Percentiles rank a stretch among this genome's conserved stretches.
Conservation (phyloP, 2,329 filamentous ascomycete genomes). For the Septoria linicola region DNA sequence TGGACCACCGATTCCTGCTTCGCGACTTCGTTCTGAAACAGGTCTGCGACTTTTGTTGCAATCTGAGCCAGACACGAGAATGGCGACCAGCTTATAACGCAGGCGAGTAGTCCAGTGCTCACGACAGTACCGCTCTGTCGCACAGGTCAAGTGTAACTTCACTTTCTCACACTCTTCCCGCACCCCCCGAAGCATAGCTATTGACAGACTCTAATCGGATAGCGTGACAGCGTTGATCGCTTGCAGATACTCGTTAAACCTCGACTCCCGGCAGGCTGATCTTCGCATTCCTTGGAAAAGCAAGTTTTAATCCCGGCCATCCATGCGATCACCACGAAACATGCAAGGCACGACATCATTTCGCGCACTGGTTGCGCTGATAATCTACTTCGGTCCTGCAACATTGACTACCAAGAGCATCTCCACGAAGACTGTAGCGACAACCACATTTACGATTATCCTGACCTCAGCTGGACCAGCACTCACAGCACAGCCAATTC, state of each 20-base stretch:
- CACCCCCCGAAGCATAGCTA: neutral
- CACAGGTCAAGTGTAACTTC: neutral
- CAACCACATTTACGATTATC: conserved; percentile 27
- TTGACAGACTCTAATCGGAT: neutral
- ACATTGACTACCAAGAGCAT: conserved; percentile 14
- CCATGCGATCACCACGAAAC: conserved; percentile 15
- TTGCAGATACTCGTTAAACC: neutral
- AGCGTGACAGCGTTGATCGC: conserved; percentile 10
- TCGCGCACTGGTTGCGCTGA: conserved; percentile 20
- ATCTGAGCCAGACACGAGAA: conserved; percentile 9
- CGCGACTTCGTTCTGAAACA: conserved; percentile 13
- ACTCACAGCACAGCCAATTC: conserved; percentile 1
- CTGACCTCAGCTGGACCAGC: conserved; percentile 1
- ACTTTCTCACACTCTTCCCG: neutral
- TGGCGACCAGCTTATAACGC: neutral
- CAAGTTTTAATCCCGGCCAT: conserved; percentile 20
- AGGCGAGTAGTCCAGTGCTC: neutral
- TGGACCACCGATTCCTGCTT: neutral
- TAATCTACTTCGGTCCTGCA: neutral
- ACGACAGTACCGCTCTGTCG: neutral
- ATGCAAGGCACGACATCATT: conserved; percentile 18
- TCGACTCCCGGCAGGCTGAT: neutral
- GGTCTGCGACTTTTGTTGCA: neutral
- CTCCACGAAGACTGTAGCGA: conserved; percentile 28
- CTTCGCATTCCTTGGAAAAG: neutral